Conservation (phyloP, 2,329 filamentous ascomycete genomes). For the Chaetomiaceae sp. region DNA sequence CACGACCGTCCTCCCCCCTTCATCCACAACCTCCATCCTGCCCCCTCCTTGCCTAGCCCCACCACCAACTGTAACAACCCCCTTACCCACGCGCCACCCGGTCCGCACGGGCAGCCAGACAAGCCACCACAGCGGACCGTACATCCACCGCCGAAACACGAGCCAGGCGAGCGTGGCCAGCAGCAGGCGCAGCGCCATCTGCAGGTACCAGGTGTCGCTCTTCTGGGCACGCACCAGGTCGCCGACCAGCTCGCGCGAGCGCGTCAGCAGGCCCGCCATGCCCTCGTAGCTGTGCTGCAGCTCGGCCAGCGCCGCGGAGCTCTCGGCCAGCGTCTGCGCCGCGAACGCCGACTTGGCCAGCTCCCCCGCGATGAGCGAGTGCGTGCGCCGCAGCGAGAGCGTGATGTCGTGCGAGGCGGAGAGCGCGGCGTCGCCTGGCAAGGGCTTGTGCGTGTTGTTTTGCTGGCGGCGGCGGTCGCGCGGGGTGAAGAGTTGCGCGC, state of each 20-base stretch:
- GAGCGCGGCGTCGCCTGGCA: constrained; percentile 52
- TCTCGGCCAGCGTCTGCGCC: constrained; percentile 79
- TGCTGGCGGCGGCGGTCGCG: constrained; percentile 25
- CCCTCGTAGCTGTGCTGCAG: constrained; percentile 75
- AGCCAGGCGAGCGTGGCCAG: constrained; percentile 75
- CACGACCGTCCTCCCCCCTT: constrained; percentile 22
- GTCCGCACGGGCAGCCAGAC: constrained; percentile 74
- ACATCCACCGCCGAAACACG: constrained; percentile 74
- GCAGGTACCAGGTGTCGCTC: constrained; percentile 96
- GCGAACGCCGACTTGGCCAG: constrained; percentile 83
- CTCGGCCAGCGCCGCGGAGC: constrained; percentile 72
- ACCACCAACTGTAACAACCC: constrained; percentile 31
- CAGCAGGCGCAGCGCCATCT: constrained; percentile 81
- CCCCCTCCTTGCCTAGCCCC: not conserved
- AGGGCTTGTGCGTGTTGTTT: constrained; percentile 27
- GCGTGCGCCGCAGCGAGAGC: constrained; percentile 72
- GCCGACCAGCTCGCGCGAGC: constrained; percentile 67
- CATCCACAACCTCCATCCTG: constrained; percentile 15
- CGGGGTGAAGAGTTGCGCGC: constrained; percentile 20
- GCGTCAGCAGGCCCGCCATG: constrained; percentile 69
- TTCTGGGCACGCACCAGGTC: constrained; percentile 83
- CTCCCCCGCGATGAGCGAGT: constrained; percentile 79
- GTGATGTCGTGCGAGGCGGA: constrained; percentile 80
- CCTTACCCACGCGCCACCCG: constrained; percentile 55
- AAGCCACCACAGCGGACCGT: constrained; percentile 86